Conservation (phyloP, 2,329 filamentous ascomycete genomes). For the Fusarium sp. region DNA sequence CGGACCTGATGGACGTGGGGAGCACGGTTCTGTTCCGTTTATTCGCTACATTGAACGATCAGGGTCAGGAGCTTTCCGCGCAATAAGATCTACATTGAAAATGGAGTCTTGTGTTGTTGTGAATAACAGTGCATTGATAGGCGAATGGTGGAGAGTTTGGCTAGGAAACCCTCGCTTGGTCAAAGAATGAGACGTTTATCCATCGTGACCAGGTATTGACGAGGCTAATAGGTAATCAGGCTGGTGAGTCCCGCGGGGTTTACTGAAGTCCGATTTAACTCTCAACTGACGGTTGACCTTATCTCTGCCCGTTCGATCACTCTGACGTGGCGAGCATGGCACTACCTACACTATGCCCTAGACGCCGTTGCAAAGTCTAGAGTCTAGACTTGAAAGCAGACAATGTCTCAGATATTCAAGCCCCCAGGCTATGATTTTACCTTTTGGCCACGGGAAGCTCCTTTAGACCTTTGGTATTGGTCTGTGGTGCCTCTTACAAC, state of each 20-base stretch:
- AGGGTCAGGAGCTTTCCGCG: conserved; percentile 30
- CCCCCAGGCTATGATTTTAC: conserved; percentile 4
- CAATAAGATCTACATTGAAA: conserved; percentile 35
- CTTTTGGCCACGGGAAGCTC: conserved; percentile 39
- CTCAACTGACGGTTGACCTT: conserved; percentile 6
- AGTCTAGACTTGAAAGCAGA: conserved; percentile 16
- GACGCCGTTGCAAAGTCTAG: conserved; percentile 15
- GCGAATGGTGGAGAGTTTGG: conserved; percentile 1
- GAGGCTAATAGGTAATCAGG: neutral
- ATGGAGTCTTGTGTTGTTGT: conserved; percentile 30
- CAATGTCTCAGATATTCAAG: conserved; percentile 20
- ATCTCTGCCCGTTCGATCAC: conserved; percentile 21
- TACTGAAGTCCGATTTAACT: conserved; percentile 23
- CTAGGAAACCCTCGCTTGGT: conserved; percentile 18
- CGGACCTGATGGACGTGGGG: conserved; percentile 25
- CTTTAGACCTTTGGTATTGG: conserved; percentile 31
- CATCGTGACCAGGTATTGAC: neutral
- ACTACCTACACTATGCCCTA: conserved; percentile 16
- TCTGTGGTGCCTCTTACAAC: conserved; percentile 24
- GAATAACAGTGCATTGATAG: neutral
- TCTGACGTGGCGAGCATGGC: conserved; percentile 40
- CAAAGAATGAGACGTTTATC: conserved; percentile 23
- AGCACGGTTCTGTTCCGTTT: conserved; percentile 41
- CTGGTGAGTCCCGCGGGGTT: conserved; percentile 11
- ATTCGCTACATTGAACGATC: conserved; percentile 6